Evolutionary conservation across 140 eudicot genomes (phyloP), one percentile per base, ranked within the genome.

Genomic region (Erigeron philadelphicus): DNA sequence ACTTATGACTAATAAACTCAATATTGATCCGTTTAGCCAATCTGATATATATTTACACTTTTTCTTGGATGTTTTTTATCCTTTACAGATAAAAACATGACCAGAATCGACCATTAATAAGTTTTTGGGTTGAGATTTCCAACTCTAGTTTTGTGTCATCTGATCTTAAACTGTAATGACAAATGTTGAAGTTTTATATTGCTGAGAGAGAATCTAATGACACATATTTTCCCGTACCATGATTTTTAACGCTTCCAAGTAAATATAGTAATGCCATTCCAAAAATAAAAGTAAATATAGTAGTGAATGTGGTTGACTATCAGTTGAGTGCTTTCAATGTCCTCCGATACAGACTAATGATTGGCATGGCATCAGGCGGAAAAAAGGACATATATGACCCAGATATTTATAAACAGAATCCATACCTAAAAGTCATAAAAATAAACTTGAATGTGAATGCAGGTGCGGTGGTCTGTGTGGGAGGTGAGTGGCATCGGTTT

Each of bases 401-500:
- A 0, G 11, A 65, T 49, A 11, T 11, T 11, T n/a, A 21, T 6
- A 9, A 57, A 57, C 25, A 17, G 7, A 56, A 21, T 9, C 9
- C 41, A 17, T 19, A 10, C 15, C 62, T 23, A 21, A 57, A 19
- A 64, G 54, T 47, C 11, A 21, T 66, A 66, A 47, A 12, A 5
- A 12, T 31, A 61, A 59, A 31, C 64, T 59, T 35, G 45, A 59
- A 25, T 44, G 49, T 40, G 17, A 3, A 61, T 71, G 75, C 79
- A 93, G 98, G 95, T 80, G 73, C 97, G 9, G 88, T 84, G 61
- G 79, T 93, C 35, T 93, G 98, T 73, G 96, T 93, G 64, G 98
- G 98, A 66, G 87, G 95, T 79, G 98, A 93, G 79, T 93, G 98
- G 98, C 98, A 93, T 76, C 78, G 97, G 3, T 93, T 75, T 68